phyloP scores from a whole-genome alignment of 768 basidiomycete species.

The Postia placenta region DNA sequence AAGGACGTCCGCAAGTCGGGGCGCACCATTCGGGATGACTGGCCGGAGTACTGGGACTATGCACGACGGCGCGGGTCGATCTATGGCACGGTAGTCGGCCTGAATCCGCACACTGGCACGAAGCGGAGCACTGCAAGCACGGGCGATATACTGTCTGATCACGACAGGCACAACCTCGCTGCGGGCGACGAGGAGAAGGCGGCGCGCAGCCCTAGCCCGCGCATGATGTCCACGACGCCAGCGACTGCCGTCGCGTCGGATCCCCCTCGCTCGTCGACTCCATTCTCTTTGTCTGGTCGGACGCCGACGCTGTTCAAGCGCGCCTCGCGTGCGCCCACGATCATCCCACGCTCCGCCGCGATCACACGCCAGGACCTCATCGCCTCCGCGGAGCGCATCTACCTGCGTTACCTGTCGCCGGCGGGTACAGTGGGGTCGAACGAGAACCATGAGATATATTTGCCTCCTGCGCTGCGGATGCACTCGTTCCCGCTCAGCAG shows the following conservation, averaged over 20 bases:
- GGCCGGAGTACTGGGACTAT: constrained; percentile 98
- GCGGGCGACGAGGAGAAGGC: constrained; percentile 43
- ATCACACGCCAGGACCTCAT: constrained; percentile 88
- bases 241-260: constrained; percentile 38
- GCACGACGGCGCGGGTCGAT: constrained; percentile 89
- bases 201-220: constrained; percentile 55
- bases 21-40: constrained; percentile 88
- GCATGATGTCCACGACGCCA: constrained; percentile 45
- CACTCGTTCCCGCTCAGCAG: constrained; percentile 84
- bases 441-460: constrained; percentile 96
- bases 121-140: constrained; percentile 84
- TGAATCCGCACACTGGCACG: constrained; percentile 50
- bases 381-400: constrained; percentile 93
- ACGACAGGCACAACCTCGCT: constrained; percentile 63
- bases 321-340: constrained; percentile 84
- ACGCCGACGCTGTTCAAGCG: constrained; percentile 78
- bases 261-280: constrained; percentile 65
- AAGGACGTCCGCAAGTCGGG: constrained; percentile 97
- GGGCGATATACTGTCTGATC: constrained; percentile 61
- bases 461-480: constrained; percentile 88
- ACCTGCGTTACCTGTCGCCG: constrained; percentile 86
- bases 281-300: constrained; percentile 70
- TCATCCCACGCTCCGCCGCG: constrained; percentile 87
- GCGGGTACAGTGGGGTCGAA: constrained; percentile 68
- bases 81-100: constrained; percentile 84